A percentile compares a stretch with the other conserved stretches of the same genome.
phyloP scores from a whole-genome alignment of 352 stramenopile genomes.

The Phytophthora hibernalis region DNA sequence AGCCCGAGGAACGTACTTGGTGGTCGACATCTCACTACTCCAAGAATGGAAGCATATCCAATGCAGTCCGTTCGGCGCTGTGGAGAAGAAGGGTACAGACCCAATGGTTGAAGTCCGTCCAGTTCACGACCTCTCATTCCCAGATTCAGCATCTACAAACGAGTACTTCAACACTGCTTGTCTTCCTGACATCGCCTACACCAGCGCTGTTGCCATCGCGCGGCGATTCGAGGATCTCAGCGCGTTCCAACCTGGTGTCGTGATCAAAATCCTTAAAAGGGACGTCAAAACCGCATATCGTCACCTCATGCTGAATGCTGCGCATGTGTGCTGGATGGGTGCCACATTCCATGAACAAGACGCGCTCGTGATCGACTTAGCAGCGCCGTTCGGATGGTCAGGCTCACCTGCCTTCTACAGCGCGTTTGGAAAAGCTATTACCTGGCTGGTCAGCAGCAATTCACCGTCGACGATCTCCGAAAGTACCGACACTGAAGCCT shows the following conservation, averaged over 20 bases:
- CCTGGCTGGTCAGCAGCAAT: constrained; percentile 13
- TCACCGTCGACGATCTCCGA: constrained; percentile 21
- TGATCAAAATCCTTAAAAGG: constrained; percentile 18
- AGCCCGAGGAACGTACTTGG: constrained; percentile 10
- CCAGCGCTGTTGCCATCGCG: constrained; percentile 5
- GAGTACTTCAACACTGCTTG: neutral
- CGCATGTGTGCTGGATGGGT: constrained; percentile 24
- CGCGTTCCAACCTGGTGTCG: neutral
- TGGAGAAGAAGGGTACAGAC: constrained; percentile 15
- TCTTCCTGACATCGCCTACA: constrained; percentile 6
- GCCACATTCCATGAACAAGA: constrained; percentile 14
- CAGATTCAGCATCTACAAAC: constrained; percentile 13
- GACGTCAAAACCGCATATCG: constrained; percentile 29
- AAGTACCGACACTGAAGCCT: constrained; percentile 7
- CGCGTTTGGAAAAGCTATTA: constrained; percentile 20
- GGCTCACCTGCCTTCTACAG: constrained; percentile 21
- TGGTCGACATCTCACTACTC: constrained; percentile 10
- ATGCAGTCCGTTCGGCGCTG: constrained; percentile 26
- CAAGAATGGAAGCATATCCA: constrained; percentile 5
- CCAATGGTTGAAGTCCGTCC: constrained; percentile 9
- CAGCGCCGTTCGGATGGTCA: constrained; percentile 27
- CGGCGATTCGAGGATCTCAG: constrained; percentile 6
- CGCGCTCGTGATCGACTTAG: constrained; percentile 18
- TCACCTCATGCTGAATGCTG: constrained; percentile 16
- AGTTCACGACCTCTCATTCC: constrained; percentile 25